Percentiles rank a stretch among this genome's conserved stretches.
phyloP scores from a whole-genome alignment of 2,329 filamentous ascomycete species.

The Colletotrichum sublineola region DNA sequence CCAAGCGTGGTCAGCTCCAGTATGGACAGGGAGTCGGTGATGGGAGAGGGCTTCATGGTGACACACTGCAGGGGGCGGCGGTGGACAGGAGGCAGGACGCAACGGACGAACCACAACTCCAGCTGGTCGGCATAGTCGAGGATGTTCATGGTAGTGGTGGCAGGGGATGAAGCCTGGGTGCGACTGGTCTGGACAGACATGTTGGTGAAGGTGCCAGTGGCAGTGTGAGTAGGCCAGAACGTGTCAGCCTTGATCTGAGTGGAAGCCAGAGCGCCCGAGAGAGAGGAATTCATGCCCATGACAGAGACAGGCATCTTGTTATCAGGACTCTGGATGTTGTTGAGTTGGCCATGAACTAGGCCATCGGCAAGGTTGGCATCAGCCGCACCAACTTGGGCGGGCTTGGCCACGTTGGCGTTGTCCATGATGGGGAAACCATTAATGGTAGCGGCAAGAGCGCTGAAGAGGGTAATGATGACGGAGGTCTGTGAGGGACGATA shows the following conservation, averaged over 20 bases:
- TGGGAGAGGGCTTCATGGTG: background rate
- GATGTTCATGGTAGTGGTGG: no score
- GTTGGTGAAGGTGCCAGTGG: background rate
- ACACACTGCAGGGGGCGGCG: background rate
- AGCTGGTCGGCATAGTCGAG: background rate
- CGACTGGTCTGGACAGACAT: background rate
- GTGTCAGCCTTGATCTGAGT: background rate
- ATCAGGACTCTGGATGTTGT: background rate
- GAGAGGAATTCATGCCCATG: background rate
- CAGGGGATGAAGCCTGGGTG: background rate
- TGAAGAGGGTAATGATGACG: background rate
- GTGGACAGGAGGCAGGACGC: background rate
- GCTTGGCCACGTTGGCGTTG: background rate
- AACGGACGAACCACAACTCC: background rate
- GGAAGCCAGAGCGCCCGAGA: background rate
- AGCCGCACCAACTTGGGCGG: background rate
- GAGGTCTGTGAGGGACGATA: background rate
- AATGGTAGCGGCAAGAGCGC: constrained; percentile 3
- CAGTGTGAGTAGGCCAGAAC: background rate
- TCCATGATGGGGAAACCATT: constrained; percentile 3
- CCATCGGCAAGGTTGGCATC: background rate
- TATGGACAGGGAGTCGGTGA: background rate
- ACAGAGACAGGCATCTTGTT: background rate
- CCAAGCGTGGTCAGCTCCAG: background rate
- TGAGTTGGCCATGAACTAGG: background rate